Evolutionary conservation across 176 grass and related monocot species (phyloP), one percentile per base, ranked within the genome.

Genomic region (Oryza australiensis): DNA sequence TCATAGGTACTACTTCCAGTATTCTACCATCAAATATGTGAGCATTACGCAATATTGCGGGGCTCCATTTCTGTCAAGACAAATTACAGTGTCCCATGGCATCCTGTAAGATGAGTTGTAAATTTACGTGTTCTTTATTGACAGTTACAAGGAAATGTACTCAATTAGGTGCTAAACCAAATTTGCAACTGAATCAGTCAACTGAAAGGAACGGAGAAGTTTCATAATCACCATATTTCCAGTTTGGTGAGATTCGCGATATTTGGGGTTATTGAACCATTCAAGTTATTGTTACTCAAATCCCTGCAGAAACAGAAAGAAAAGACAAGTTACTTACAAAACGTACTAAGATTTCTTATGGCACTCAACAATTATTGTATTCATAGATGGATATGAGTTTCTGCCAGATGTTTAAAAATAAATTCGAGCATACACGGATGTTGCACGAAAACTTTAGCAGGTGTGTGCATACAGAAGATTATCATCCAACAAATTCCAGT

Each of bases 231-330:
- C 91, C 88, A 87, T 86, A 35, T 75, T 69, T 77, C 20, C 32
- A 93, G 33, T 34, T 85, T 84, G 69, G 81, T 40, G 68, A 93
- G 81, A 49, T 34, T 89, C 6, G 10, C 68, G 78, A 87, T 76
- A 37, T 53, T 70, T 46, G 2, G 81, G 33, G 74, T 70, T 75
- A 88, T 80, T 32, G 16, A 23, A 62, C 87, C 87, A 32, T 12
- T 80, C 64, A 88, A 75, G 29, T 80, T 75, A 63, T 88, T 88
- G 59, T 84, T 88, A 66, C 87, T 88, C 51, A 88, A 75, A 75
- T 88, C 87, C 81, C 87, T 88, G 68, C 62, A 88, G 9, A 63
- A 88, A 46, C 48, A 84, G 8, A 63, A 88, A 46, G 22, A 88
- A 74, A 84, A 59, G 70, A 35, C 28, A 84, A 65, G 34, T 11